Conservation (phyloP, 2,329 filamentous ascomycete genomes). For the Penicillium corylophilum region DNA sequence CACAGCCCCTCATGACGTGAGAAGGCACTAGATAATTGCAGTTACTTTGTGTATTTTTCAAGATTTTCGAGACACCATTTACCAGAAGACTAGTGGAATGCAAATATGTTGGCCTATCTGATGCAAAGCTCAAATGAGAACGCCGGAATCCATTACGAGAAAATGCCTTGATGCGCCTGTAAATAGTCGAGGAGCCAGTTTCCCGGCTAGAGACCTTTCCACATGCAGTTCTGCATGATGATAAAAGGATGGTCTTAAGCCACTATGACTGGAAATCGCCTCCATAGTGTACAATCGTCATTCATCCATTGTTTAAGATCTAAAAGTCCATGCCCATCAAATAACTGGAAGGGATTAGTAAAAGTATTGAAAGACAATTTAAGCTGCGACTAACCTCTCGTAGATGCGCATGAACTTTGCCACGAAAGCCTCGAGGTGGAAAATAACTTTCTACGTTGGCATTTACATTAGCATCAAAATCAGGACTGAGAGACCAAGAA, state of each 20-base stretch:
- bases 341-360: constrained; percentile 42
- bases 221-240: neutral
- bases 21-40: neutral
- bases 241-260: neutral
- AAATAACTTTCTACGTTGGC: constrained; percentile 74
- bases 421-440: constrained; percentile 96
- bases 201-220: neutral
- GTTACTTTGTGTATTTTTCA: too few relatives aligned
- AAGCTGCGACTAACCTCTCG: constrained; percentile 68
- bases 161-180: constrained; percentile 12
- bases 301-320: constrained; percentile 21
- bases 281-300: constrained; percentile 31
- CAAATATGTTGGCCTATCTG: neutral
- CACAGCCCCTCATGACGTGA: neutral
- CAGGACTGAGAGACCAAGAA: neutral
- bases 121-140: constrained; percentile 4
- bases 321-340: constrained; percentile 75
- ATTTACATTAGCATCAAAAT: constrained; percentile 3
- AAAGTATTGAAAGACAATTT: constrained; percentile 20
- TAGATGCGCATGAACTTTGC: constrained; percentile 97
- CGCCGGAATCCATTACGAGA: constrained; percentile 6
- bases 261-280: neutral
- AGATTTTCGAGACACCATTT: too few relatives aligned
- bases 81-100: neutral
- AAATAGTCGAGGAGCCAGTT: neutral